Percentiles rank a stretch among this genome's conserved stretches.
Evolutionary conservation across 176 grass and related monocot species (phyloP).

Genomic region (Panicum miliaceum): DNA sequence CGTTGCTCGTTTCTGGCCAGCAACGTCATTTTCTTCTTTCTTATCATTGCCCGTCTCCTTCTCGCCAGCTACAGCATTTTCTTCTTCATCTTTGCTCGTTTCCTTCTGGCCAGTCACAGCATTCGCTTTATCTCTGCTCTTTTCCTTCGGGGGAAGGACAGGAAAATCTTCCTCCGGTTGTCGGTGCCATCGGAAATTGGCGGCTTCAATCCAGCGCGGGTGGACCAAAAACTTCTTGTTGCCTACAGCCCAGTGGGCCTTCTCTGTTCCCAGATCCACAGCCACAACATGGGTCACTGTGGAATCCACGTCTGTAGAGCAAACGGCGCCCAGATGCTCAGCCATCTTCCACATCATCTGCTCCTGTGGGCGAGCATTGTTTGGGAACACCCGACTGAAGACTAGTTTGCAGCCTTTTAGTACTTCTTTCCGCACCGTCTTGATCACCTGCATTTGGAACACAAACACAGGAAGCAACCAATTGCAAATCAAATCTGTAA

Average conservation of each 20-base stretch:
- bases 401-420: slow-evolving; percentile 78
- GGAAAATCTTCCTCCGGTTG: slow-evolving; percentile 65
- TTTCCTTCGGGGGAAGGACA: slow-evolving; percentile 29
- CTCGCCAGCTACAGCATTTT: neutral
- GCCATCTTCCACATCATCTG: slow-evolving; percentile 85
- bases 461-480: slow-evolving; percentile 2
- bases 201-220: slow-evolving; percentile 75
- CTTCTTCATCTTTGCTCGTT: neutral
- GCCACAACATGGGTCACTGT: slow-evolving; percentile 74
- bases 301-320: slow-evolving; percentile 58
- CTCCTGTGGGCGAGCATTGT: slow-evolving; percentile 36
- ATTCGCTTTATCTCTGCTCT: slow-evolving; percentile 30
- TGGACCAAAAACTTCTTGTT: slow-evolving; percentile 79
- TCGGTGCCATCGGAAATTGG: slow-evolving; percentile 64
- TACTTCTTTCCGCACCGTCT: slow-evolving; percentile 57
- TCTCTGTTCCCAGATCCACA: slow-evolving; percentile 55
- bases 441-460: slow-evolving; percentile 62
- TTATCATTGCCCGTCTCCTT: neutral
- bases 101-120: slow-evolving; percentile 13
- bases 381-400: slow-evolving; percentile 80
- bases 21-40: neutral
- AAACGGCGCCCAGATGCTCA: slow-evolving; percentile 74
- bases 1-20: neutral
- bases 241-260: slow-evolving; percentile 58
- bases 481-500: slow-evolving; percentile 15